These are phyloP conservation scores for Rhodomyrtus psidioides DNA, from an alignment of 441 rosid species.

Conservation along the genomic window DNA sequence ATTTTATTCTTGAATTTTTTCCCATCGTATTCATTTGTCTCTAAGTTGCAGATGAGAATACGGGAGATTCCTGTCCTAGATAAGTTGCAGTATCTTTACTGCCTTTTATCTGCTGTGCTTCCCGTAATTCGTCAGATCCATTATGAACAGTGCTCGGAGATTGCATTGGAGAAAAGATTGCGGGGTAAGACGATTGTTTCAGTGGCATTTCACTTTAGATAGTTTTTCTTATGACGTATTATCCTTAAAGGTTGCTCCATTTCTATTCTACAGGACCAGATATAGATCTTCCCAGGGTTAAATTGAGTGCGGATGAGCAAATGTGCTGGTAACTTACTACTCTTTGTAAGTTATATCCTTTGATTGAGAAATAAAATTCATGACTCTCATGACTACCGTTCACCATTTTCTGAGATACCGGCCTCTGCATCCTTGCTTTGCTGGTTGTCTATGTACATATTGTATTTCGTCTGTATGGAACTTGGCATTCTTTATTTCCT, in stretches of 20 bases:
- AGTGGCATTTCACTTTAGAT: neutral
- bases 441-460: neutral
- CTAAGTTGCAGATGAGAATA: conserved; percentile 57
- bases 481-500: neutral
- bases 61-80: conserved; percentile 73
- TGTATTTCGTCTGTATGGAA: neutral
- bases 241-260: neutral
- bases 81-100: conserved; percentile 71
- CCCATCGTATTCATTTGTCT: conserved; percentile 3
- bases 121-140: conserved; percentile 88
- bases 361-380: neutral
- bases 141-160: conserved; percentile 71
- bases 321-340: conserved; percentile 79
- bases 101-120: conserved; percentile 77
- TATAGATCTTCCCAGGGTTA: conserved; percentile 69
- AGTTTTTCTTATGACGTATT: neutral
- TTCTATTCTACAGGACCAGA: conserved; percentile 49
- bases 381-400: neutral
- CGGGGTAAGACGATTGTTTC: conserved; percentile 42
- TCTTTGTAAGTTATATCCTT: conserved; percentile 5
- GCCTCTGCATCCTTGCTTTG: neutral
- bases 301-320: conserved; percentile 91
- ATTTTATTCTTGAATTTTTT: neutral
- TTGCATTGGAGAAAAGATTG: conserved; percentile 74
- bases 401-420: neutral